Evolutionary conservation across 2,329 filamentous ascomycete genomes (phyloP).

Genomic region (Phaeosphaeria sp.): DNA sequence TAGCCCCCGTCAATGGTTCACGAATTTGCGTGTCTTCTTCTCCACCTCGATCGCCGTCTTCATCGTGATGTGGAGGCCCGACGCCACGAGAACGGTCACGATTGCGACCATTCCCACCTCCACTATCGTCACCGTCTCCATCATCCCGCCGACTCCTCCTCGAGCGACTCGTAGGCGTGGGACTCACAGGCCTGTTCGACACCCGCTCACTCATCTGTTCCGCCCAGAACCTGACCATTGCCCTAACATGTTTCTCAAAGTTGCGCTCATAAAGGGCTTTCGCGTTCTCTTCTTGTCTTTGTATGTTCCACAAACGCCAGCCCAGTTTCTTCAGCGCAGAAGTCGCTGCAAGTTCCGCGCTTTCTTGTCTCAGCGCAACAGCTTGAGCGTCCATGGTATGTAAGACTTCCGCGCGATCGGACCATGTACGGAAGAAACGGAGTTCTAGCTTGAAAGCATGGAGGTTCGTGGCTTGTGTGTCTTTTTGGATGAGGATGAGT

Average conservation of each 20-base stretch:
- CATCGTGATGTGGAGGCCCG: not conserved
- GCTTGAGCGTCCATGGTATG: conserved; percentile 53
- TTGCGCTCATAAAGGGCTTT: conserved; percentile 61
- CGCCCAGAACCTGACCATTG: conserved; percentile 64
- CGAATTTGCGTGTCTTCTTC: too few relatives aligned
- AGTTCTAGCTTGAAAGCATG: conserved; percentile 34
- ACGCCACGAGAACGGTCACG: not conserved
- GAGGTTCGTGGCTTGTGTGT: conserved; percentile 33
- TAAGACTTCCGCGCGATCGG: conserved; percentile 29
- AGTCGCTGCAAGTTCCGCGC: conserved; percentile 55
- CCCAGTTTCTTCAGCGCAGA: conserved; percentile 63
- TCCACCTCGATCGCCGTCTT: not conserved
- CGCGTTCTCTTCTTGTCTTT: conserved; percentile 59
- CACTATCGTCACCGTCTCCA: conserved; percentile 9
- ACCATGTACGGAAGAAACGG: conserved; percentile 39
- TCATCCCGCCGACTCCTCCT: conserved; percentile 17
- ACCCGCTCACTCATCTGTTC: conserved; percentile 50
- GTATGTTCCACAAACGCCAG: conserved; percentile 63
- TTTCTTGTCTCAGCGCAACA: conserved; percentile 53
- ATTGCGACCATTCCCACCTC: conserved; percentile 2
- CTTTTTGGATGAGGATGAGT: conserved; percentile 24
- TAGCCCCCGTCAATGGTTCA: too few relatives aligned
- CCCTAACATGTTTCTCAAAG: conserved; percentile 61
- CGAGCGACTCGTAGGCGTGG: conserved; percentile 28
- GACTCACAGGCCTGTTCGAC: conserved; percentile 28